phyloP scores from a whole-genome alignment of 164 flowering plant genomes.

The Litsea cubeba region DNA sequence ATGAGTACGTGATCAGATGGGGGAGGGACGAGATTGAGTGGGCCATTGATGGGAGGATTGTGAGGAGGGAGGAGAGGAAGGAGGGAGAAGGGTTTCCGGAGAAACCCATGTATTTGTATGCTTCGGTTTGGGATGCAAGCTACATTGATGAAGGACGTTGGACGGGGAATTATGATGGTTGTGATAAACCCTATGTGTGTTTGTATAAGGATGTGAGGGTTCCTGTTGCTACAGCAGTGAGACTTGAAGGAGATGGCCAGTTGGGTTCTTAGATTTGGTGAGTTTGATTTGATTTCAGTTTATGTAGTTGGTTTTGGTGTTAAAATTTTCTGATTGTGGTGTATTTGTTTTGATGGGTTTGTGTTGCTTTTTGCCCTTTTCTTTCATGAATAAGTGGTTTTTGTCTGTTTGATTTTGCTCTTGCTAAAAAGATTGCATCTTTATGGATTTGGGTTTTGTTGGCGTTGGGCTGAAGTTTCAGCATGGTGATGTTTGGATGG shows the following conservation, averaged over 20 bases:
- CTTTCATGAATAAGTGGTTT: background rate
- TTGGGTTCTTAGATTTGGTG: conserved; percentile 5
- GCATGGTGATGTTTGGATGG: background rate
- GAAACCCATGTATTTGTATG: conserved; percentile 53
- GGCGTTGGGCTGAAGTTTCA: background rate
- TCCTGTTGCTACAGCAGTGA: conserved; percentile 22
- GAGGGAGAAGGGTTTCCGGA: conserved; percentile 36
- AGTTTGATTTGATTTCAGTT: conserved; percentile 1
- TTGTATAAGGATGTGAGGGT: conserved; percentile 34
- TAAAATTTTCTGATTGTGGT: background rate
- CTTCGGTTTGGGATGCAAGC: conserved; percentile 62
- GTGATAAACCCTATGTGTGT: conserved; percentile 48
- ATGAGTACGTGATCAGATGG: conserved; percentile 51
- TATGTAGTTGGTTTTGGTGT: too few species aligned
- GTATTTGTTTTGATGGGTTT: background rate
- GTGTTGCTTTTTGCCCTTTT: background rate
- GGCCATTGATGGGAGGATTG: conserved; percentile 43
- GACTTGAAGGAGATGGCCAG: conserved; percentile 9
- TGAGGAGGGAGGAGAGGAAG: conserved; percentile 38
- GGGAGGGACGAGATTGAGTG: conserved; percentile 35
- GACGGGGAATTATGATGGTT: conserved; percentile 39
- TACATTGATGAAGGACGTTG: conserved; percentile 47
- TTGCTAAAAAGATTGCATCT: background rate
- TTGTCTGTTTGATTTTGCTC: background rate
- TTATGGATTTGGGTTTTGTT: background rate